phyloP scores from a whole-genome alignment of 371 early-diverging fungal genomes.

The Enteropsectra breve region DNA sequence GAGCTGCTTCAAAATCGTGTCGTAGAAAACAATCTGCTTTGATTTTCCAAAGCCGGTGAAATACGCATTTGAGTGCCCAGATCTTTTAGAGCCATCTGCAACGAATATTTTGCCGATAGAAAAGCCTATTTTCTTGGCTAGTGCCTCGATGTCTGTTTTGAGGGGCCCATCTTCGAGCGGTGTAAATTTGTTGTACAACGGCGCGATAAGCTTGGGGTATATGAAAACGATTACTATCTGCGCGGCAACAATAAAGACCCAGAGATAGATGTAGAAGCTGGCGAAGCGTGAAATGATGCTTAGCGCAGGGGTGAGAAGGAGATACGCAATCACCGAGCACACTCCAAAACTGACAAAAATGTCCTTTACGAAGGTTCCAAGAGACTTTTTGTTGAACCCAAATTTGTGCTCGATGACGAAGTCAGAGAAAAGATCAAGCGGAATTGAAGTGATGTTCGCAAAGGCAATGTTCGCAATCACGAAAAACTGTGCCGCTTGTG shows the following conservation, averaged over 20 bases:
- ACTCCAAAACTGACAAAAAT: constrained; percentile 42
- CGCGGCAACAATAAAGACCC: constrained; percentile 62
- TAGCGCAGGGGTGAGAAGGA: constrained; percentile 60
- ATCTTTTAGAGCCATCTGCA: constrained; percentile 84
- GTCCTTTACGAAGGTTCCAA: constrained; percentile 71
- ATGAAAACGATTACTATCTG: constrained; percentile 75
- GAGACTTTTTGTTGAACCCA: constrained; percentile 88
- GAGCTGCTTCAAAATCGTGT: constrained; percentile 77
- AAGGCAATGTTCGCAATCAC: no score
- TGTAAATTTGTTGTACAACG: constrained; percentile 86
- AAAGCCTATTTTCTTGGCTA: constrained; percentile 75
- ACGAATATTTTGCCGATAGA: constrained; percentile 82
- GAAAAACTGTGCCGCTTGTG: no score
- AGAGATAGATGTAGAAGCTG: constrained; percentile 26
- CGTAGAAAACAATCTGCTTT: constrained; percentile 88
- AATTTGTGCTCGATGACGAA: constrained; percentile 84
- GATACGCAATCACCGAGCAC: constrained; percentile 59
- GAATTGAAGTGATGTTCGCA: constrained; percentile 66
- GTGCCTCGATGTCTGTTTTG: constrained; percentile 68
- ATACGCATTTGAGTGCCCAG: constrained; percentile 87
- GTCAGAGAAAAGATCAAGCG: constrained; percentile 72
- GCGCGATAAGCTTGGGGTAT: constrained; percentile 85
- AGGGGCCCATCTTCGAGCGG: constrained; percentile 73
- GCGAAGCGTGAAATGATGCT: constrained; percentile 27
- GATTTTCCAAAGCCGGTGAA: constrained; percentile 70